Evolutionary conservation across 306 rosid genomes (phyloP), one percentile per base, ranked within the genome.

Genomic region (Arachis hypogaea): DNA sequence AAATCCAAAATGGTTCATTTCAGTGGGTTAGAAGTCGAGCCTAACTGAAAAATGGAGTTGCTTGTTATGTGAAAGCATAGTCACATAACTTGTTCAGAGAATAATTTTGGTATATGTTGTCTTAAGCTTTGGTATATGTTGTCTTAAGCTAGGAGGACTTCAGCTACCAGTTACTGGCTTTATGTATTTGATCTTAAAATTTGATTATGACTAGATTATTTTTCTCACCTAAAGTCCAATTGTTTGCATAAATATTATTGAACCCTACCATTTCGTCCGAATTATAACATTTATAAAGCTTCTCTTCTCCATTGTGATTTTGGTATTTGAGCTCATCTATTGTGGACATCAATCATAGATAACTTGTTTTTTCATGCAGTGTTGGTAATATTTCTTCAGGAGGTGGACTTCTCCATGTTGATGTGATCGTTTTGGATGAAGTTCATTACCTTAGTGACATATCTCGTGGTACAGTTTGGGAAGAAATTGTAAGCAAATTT

Each of bases 391-490:
- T 75, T 78, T 89, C 98, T 80, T 88, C 95, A 67, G 85, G 90
- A 61, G 75, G 91, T 68, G 87, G 93, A 63, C 97, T 94, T 70
- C 90, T 85, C 69, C 86, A 86, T 60, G 98, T 94, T 59, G 97
- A 94, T 78, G 97, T 87, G 58, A 94, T 94, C 72, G 93, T 94
- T 73, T 84, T 94, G 86, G 98, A 94, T 69, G 98, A 94, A 86
- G 98, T 94, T 85, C 98, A 94, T 88, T 94, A 94, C 77, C 90
- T 94, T 46, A 94, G 98, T 58, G 98, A 94, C 83, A 89, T 94
- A 76, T 94, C 90, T 60, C 94, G 97, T 7, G 98, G 98, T 67
- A 91, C 97, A 54, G 98, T 91, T 78, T 91, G 94, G 98, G 96
- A 94, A 82, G 98, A 94, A 81, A 89, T 94, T 73, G 98, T 94